phyloP scores from a whole-genome alignment of 805 yeast species.

The Kodamaea leandrae region DNA sequence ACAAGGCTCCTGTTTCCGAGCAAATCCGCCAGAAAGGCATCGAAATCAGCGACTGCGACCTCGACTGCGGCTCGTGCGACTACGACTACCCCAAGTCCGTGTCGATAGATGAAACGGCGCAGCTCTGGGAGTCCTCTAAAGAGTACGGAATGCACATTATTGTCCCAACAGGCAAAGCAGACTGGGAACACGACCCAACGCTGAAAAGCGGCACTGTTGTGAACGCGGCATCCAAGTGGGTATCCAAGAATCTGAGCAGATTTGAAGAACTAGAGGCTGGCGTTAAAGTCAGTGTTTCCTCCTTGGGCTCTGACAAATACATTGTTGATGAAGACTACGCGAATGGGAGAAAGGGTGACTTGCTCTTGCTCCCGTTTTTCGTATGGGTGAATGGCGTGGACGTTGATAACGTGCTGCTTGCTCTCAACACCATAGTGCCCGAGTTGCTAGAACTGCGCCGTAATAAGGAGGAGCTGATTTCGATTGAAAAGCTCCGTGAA shows the following conservation, averaged over 20 bases:
- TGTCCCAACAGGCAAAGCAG: conserved; percentile 78
- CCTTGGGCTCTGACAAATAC: conserved; percentile 46
- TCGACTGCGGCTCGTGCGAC: conserved; percentile 55
- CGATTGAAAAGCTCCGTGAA: conserved; percentile 12
- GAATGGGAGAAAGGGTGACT: conserved; percentile 49
- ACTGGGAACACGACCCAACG: conserved; percentile 80
- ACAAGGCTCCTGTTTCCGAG: conserved; percentile 1
- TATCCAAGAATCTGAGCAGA: conserved; percentile 13
- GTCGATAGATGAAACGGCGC: conserved; percentile 38
- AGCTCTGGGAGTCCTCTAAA: conserved; percentile 68
- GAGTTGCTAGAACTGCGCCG: conserved; percentile 29
- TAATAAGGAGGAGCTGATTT: conserved; percentile 5
- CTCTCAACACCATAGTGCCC: conserved; percentile 46
- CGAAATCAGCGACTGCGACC: conserved; percentile 46
- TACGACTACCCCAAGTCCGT: conserved; percentile 52
- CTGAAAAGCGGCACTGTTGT: conserved; percentile 46
- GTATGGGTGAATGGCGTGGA: conserved; percentile 60
- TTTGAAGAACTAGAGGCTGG: conserved; percentile 22
- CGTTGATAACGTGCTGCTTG: conserved; percentile 39
- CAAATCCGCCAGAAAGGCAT: conserved; percentile 17
- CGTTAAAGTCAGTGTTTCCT: conserved; percentile 54
- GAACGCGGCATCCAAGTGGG: conserved; percentile 42
- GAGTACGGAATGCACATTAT: conserved; percentile 70
- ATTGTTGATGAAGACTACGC: conserved; percentile 42
- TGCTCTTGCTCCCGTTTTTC: conserved; percentile 71